Base-by-base conservation (phyloP, 257 asterid genomes). In the Nicotiana sylvestris region DNA sequence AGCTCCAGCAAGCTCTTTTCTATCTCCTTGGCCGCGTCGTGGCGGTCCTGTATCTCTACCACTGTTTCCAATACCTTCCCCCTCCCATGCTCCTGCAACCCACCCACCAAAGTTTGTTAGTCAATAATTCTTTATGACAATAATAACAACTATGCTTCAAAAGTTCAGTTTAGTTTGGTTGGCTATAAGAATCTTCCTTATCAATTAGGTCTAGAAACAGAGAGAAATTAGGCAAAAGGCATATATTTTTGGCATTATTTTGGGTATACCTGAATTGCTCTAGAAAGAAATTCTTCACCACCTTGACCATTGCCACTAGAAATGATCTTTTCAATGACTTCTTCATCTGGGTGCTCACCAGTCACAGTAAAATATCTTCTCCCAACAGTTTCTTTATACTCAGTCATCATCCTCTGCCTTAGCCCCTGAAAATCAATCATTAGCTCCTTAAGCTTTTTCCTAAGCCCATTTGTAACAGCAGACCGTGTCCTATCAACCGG, bases 401-500 rank as follows among this genome's bases (percentile, higher is more conserved):
- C 99, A 0, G 86, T 81, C 99, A 95, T 95, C 96, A 92, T 92
- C 87, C 88, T 88, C 92, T 95, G 99, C 74, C 99, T 90, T 86
- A 95, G 79, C 13, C 87, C 92, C 91, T 95, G 98, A 53, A 95
- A 95, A 17, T 95, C 99, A 94, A 95, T 92, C 99, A 95, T 95
- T 17, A 94, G 87, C 85, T 95, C 99, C 91, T 94, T 95, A 21
- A 94, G 91, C 89, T 94, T 94, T 94, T 90, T 95, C 92, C 97
- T 85, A 66, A 95, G 93, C 78, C 99, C 98, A 82, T 95, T 94
- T 0, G 99, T 94, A 2, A 95, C 99, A 0, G 98, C 94, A 1
- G 90, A 85, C 12, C 97, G 83, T 10, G 97, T 90, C 27, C 97
- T 66, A 58, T 94, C 99, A 55, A 94, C 92, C 7, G 88, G 92